phyloP scores from a whole-genome alignment of 495 filamentous ascomycete species.

The Polyplosphaeria fusca region DNA sequence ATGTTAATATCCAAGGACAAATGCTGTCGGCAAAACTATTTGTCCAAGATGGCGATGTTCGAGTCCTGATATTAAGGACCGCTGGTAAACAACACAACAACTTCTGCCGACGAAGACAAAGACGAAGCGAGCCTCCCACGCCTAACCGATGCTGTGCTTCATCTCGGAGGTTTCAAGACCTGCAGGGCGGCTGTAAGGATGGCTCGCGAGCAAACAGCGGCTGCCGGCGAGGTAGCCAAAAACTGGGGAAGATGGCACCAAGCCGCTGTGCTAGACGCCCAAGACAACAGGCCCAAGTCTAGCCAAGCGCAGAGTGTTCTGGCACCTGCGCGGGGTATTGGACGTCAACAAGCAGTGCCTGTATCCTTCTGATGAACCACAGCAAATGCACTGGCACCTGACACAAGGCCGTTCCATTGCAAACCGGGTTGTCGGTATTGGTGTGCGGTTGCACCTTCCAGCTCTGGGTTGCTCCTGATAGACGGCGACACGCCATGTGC shows the following conservation, averaged over 20 bases:
- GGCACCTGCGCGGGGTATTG: conserved; percentile 23
- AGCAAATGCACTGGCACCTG: conserved; percentile 27
- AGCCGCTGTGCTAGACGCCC: background rate
- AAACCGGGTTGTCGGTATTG: conserved; percentile 30
- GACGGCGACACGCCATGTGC: conserved; percentile 30
- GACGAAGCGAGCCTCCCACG: background rate
- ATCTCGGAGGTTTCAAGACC: conserved; percentile 6
- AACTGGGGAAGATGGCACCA: background rate
- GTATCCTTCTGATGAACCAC: conserved; percentile 4
- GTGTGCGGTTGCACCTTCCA: conserved; percentile 21
- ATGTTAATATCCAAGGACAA: background rate
- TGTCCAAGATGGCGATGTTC: no score
- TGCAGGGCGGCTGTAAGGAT: conserved; percentile 2
- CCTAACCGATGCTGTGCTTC: conserved; percentile 10
- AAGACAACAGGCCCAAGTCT: no score
- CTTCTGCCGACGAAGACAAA: no score
- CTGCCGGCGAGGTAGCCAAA: background rate
- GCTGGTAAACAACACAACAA: no score
- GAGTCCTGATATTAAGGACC: no score
- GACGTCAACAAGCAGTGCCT: background rate
- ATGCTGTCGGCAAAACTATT: background rate
- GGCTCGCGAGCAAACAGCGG: background rate
- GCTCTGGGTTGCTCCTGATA: conserved; percentile 7
- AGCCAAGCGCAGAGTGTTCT: no score
- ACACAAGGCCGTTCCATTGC: conserved; percentile 27